Conservation (phyloP, 441 rosid genomes). For the Aquilaria agallochum region DNA sequence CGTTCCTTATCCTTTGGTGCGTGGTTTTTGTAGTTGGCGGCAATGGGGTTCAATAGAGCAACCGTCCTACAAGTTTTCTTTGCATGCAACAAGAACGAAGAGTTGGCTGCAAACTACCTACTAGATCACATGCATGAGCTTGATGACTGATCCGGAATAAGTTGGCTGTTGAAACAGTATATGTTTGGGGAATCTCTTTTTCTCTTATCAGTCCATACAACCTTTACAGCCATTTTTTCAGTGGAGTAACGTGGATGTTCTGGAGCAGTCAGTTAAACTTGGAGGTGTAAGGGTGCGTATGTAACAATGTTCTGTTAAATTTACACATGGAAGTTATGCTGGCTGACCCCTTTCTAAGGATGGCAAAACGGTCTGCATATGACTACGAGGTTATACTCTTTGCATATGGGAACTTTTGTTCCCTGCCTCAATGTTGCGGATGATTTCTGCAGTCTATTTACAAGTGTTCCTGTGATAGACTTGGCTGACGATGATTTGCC, state of each 20-base stretch:
- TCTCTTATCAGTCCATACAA: not conserved
- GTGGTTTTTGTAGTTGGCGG: slow-evolving; percentile 59
- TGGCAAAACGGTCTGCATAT: no score
- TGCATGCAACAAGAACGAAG: slow-evolving; percentile 97
- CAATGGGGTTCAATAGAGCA: slow-evolving; percentile 87
- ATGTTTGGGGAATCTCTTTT: slow-evolving; percentile 6
- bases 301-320: not conserved
- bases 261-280: slow-evolving; percentile 16
- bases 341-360: no score
- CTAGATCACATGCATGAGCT: slow-evolving; percentile 88
- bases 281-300: not conserved
- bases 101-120: slow-evolving; percentile 94
- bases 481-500: no score
- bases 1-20: not conserved
- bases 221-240: slow-evolving; percentile 11
- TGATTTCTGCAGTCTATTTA: no score
- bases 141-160: slow-evolving; percentile 43
- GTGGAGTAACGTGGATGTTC: slow-evolving; percentile 20
- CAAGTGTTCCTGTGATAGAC: no score
- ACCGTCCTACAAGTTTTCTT: slow-evolving; percentile 82
- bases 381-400: no score
- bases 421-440: no score
- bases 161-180: not conserved
- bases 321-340: no score
- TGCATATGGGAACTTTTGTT: no score